Evolutionary conservation across 768 basidiomycete species (phyloP), one percentile per base, ranked within the genome.

Genomic region (Roridomyces roridus): DNA sequence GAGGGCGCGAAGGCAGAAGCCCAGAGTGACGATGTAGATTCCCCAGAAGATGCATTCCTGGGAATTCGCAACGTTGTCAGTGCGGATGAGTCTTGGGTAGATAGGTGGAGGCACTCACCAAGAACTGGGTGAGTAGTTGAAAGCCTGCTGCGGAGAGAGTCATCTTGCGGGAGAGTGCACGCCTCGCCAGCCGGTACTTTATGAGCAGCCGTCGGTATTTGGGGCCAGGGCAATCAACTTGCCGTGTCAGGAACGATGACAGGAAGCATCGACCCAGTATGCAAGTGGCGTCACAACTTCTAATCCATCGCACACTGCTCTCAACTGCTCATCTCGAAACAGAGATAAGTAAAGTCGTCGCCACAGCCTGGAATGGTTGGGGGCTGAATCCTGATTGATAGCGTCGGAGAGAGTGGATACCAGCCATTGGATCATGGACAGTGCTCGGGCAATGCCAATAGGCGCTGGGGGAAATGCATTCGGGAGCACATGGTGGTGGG

Each of bases 21-120:
- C 40, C 8, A 59, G 46, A 7, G 57, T 34, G 21, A 52, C 18
- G 14, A n/a, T n/a, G 46, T 59, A 42, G 15, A 59, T 7, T 2
- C 57, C 57, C 51, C 50, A 59, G 31, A 52, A 59, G 24, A 59
- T 42, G 17, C n/a, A 23, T n/a, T 18, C 52, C 57, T 15, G 26
- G 5, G 9, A 45, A 31, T 31, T 31, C 29, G 29, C n/a, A n/a
- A n/a, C n/a, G 41, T 23, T 11, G 41, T 8, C n/a, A 18, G 41
- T 42, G 24, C n/a, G 24, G 41, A 18, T 42, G 41, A 11, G 41
- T 23, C 24, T 42, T 23, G n/a, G 41, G 11, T 8, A 9, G 41
- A 17, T 17, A 42, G 10, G 24, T 11, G 36, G 12, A 12, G 8
- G 8, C 8, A 8, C 9, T 11, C 41, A 18, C 35, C 35, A 51